Conservation (phyloP, 768 basidiomycete genomes). For the Scleroderma citrinum region DNA sequence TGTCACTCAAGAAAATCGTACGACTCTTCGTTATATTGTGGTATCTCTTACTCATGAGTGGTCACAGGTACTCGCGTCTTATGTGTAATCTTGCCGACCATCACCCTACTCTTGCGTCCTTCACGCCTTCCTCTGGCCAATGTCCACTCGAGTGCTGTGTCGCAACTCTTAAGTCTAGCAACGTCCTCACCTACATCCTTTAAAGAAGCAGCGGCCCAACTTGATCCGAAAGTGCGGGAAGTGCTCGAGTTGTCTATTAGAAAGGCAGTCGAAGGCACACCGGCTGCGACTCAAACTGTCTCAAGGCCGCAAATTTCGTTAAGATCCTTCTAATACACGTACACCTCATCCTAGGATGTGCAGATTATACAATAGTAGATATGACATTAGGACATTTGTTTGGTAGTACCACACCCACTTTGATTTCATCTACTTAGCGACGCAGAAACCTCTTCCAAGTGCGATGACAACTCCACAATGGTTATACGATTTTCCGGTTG, state of each 20-base stretch:
- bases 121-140: constrained; percentile 36
- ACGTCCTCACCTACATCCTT: constrained; percentile 67
- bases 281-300: constrained; percentile 29
- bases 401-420: not conserved
- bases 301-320: constrained; percentile 76
- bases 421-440: not conserved
- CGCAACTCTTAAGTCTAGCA: constrained; percentile 69
- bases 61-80: constrained; percentile 57
- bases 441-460: constrained; percentile 10
- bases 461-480: constrained; percentile 31
- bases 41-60: constrained; percentile 9
- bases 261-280: constrained; percentile 55
- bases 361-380: not conserved
- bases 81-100: constrained; percentile 68
- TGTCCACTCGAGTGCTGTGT: constrained; percentile 52
- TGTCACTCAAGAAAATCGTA: constrained; percentile 57
- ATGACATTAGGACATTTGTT: not conserved
- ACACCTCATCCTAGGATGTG: too few relatives aligned
- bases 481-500: constrained; percentile 33
- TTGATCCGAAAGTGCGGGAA: constrained; percentile 53
- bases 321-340: constrained; percentile 48
- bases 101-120: constrained; percentile 63
- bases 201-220: constrained; percentile 72
- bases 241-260: constrained; percentile 74
- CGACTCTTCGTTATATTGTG: constrained; percentile 22